A percentile compares a stretch with the other conserved stretches of the same genome.
Conservation (phyloP, 1,284 basidiomycete genomes). For the Tylopilus orsonianus region DNA sequence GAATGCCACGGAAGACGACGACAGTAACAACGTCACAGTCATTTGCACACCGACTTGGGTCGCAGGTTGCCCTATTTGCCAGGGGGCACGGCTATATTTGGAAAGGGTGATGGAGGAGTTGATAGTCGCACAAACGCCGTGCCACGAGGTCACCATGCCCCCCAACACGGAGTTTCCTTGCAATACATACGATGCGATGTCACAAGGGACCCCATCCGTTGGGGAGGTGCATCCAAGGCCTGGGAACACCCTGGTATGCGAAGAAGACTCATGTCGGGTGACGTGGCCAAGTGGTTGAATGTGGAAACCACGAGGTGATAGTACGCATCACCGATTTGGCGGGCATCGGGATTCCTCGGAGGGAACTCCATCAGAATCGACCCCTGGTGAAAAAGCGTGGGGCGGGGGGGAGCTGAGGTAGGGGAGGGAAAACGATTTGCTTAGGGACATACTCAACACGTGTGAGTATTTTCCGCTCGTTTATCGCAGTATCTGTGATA, state of each 20-base stretch:
- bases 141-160: conserved; percentile 5
- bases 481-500: conserved; percentile 7
- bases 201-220: neutral
- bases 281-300: conserved; percentile 11
- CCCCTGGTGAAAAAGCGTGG: conserved; percentile 3
- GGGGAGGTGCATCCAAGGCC: neutral
- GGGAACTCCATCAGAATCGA: neutral
- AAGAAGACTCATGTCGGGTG: conserved; percentile 1
- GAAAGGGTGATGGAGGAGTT: neutral
- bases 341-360: conserved; percentile 23
- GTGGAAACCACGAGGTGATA: conserved; percentile 24
- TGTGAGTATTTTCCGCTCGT: conserved; percentile 2
- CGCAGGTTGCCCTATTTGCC: neutral
- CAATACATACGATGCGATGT: neutral
- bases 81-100: neutral
- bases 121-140: conserved; percentile 2
- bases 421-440: neutral
- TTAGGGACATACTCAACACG: conserved; percentile 13
- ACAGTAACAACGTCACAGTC: neutral
- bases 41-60: neutral
- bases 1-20: neutral
- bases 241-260: neutral
- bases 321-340: conserved; percentile 9
- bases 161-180: neutral
- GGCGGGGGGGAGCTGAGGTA: neutral